Evolutionary conservation across 2,329 filamentous ascomycete genomes (phyloP), one percentile per base, ranked within the genome.

Genomic region (Aspergillus glaucus): DNA sequence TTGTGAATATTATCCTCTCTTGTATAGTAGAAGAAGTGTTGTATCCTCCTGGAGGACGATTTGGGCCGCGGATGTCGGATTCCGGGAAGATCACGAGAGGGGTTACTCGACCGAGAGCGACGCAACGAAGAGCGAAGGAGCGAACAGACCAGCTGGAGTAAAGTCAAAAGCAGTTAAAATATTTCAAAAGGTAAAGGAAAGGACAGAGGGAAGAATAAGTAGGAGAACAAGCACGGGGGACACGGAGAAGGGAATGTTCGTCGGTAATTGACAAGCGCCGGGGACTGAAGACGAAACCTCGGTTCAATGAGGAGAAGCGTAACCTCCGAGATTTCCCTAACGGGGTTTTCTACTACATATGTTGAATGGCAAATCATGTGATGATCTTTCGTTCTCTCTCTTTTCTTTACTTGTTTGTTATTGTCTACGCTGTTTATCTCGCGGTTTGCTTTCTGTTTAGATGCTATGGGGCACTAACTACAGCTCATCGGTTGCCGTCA

Each of bases 91-190:
- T 57, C 26, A 54, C 44, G 41, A 43, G 44, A 19, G 40, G 14
- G 43, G 24, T 21, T 39, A 51, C 17, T 19, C 15, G 17, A 19
- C 34, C 17, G 37, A 21, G 15, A 40, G 37, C 37, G 37, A 22
- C 37, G 17, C 15, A 22, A 40, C 15, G 37, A 40, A 40, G 9
- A 6, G 41, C 12, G 22, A 43, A 14, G 45, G 46, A 28, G 17
- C 50, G 45, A 48, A 52, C 52, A 55, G 55, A 44, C 54, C 52
- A 58, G 54, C 54, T 56, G 52, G 24, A 45, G 40, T 34, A 51
- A 42, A 40, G 34, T 22, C 21, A 26, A 21, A 43, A 26, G 39
- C 37, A 19, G 19, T 24, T 5, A 15, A 17, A 34, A 42, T 39
- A 19, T 45, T 39, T 22, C 22, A 34, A 34, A 47, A 22, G n/a